Evolutionary conservation across 2,329 filamentous ascomycete species (phyloP).

Genomic region (Venturia asperata): DNA sequence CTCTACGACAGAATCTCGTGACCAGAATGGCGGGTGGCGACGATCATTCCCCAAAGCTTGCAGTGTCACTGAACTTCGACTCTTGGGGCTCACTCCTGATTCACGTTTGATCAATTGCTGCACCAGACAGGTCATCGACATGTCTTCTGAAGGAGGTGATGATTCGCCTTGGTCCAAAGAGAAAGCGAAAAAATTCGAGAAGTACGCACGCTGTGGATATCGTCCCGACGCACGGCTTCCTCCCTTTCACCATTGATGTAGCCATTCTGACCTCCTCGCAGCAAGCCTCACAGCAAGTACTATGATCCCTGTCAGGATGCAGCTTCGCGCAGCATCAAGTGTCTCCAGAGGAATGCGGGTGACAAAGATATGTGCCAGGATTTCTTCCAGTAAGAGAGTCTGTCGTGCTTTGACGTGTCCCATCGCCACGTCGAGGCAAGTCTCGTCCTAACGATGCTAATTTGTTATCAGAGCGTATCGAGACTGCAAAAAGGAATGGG

Average conservation of each 20-base stretch:
- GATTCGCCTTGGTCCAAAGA: conserved; percentile 20
- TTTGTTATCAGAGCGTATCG: conserved; percentile 70
- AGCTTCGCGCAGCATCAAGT: conserved; percentile 75
- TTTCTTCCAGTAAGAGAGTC: conserved; percentile 77
- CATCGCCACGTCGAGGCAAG: background rate
- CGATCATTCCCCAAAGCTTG: background rate
- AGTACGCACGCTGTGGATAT: conserved; percentile 12
- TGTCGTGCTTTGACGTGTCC: background rate
- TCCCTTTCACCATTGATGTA: background rate
- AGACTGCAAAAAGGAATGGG: conserved; percentile 93
- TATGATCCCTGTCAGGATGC: conserved; percentile 95
- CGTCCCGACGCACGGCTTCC: background rate
- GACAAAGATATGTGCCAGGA: conserved; percentile 86
- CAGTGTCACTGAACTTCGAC: background rate
- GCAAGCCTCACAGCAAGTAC: conserved; percentile 83
- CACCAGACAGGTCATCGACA: background rate
- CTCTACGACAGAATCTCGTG: background rate
- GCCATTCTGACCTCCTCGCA: conserved; percentile 33
- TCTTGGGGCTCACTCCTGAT: background rate
- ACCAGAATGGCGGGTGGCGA: background rate
- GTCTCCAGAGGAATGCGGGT: conserved; percentile 78
- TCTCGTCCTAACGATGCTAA: background rate
- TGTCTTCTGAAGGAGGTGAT: conserved; percentile 4
- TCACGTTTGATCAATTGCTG: background rate
- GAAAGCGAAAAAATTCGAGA: conserved; percentile 17